Evolutionary conservation across 495 filamentous ascomycete species (phyloP).

Genomic region (Penicillium silybi): DNA sequence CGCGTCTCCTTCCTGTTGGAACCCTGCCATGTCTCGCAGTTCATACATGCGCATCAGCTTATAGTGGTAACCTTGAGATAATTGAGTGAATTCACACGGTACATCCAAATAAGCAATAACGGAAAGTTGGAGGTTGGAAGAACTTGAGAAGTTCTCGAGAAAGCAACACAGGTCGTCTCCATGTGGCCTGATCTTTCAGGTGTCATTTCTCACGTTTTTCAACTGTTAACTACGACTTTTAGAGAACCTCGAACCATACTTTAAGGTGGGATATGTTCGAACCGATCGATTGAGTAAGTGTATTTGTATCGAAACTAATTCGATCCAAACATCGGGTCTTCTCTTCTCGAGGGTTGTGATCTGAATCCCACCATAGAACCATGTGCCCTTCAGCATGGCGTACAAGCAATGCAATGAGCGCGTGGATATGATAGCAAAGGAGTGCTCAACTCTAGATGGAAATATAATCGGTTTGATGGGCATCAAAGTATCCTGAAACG

Average conservation of each 20-base stretch:
- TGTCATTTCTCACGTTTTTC: not conserved
- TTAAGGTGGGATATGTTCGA: not conserved
- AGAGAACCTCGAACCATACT: not conserved
- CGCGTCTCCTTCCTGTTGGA: not conserved
- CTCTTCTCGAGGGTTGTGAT: not conserved
- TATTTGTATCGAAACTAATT: no score
- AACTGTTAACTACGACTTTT: no score
- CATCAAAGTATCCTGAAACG: not conserved
- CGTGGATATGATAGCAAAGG: not conserved
- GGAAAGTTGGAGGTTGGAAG: not conserved
- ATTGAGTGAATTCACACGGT: not conserved
- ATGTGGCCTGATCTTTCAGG: not conserved
- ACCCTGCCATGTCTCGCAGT: not conserved
- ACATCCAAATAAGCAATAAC: not conserved
- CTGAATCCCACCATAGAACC: not conserved
- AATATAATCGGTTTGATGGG: not conserved
- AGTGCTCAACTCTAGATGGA: not conserved
- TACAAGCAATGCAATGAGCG: not conserved
- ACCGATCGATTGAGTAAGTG: no score
- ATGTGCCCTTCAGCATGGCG: not conserved
- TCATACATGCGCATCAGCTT: not conserved
- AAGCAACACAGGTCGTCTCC: no score
- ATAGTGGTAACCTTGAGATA: not conserved
- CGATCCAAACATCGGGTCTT: not conserved
- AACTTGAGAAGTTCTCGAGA: not conserved